phyloP scores from a whole-genome alignment of 1,284 basidiomycete genomes.

The Sanghuangporus weigelae region DNA sequence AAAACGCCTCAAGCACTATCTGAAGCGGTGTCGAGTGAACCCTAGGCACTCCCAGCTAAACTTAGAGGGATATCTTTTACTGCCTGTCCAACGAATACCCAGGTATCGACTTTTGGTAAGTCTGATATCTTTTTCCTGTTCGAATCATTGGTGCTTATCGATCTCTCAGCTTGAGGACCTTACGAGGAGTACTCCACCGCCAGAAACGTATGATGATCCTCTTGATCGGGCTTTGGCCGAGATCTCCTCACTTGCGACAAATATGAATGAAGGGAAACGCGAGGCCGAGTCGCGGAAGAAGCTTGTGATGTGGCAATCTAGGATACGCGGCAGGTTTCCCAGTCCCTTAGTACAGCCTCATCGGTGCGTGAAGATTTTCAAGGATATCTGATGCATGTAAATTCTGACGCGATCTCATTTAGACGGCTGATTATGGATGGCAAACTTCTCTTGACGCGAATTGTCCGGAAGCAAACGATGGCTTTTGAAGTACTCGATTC shows the following conservation, averaged over 20 bases:
- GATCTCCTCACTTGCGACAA: conserved; percentile 82
- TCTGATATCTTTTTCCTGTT: conserved; percentile 14
- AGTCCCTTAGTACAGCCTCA: conserved; percentile 98
- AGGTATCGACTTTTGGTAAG: conserved; percentile 88
- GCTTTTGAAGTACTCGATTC: conserved; percentile 77
- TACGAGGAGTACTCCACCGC: conserved; percentile 75
- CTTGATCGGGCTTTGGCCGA: conserved; percentile 80
- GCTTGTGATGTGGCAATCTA: conserved; percentile 87
- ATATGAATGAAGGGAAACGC: conserved; percentile 96
- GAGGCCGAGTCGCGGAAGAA: conserved; percentile 87
- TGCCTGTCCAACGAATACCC: conserved; percentile 95
- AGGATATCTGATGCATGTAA: conserved; percentile 2
- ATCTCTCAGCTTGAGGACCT: conserved; percentile 74
- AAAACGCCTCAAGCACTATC: conserved; percentile 81
- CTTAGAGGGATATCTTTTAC: conserved; percentile 88
- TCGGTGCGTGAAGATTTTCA: conserved; percentile 46
- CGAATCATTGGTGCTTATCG: conserved; percentile 17
- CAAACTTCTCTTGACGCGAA: conserved; percentile 72
- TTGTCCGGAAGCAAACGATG: conserved; percentile 86
- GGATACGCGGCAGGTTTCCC: conserved; percentile 88
- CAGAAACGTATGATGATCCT: conserved; percentile 73
- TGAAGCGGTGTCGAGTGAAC: conserved; percentile 81
- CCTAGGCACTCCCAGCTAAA: conserved; percentile 96
- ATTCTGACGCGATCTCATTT: conserved; percentile 17
- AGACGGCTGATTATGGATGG: conserved; percentile 90